These are phyloP conservation scores for Dianthus caryophyllus DNA, from an alignment of 148 eudicot genomes.

Conservation along the genomic window DNA sequence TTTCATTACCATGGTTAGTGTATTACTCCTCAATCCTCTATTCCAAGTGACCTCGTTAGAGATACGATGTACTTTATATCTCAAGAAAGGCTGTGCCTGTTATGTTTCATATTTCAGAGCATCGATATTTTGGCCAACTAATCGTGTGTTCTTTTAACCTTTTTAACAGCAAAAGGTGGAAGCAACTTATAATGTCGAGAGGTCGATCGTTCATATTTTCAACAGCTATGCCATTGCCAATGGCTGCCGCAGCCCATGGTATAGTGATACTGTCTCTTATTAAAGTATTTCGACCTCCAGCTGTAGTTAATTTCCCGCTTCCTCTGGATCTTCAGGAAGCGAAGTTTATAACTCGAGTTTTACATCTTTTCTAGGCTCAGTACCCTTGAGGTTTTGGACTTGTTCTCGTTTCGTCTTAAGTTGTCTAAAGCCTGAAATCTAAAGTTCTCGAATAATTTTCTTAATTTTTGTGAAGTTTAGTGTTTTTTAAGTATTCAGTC, in stretches of 20 bases:
- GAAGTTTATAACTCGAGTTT: not conserved
- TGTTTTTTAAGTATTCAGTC: no score
- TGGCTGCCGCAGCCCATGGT: constrained; percentile 94
- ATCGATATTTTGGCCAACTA: not conserved
- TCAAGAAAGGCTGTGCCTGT: not conserved
- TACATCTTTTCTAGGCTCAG: not conserved
- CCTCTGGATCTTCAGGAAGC: not conserved
- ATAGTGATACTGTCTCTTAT: constrained; percentile 14
- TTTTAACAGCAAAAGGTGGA: constrained; percentile 80
- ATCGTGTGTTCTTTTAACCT: no score
- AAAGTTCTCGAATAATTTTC: no score
- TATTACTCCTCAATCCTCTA: not conserved
- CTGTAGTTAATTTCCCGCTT: not conserved
- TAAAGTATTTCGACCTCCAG: not conserved
- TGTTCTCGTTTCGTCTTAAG: no score
- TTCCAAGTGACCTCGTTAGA: not conserved
- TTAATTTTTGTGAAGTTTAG: no score
- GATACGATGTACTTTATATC: constrained; percentile 8
- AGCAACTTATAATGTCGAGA: constrained; percentile 85
- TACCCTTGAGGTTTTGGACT: not conserved
- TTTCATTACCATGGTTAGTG: not conserved
- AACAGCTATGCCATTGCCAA: constrained; percentile 85
- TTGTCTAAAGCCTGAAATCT: no score
- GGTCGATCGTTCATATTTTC: constrained; percentile 98
- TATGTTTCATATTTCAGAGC: not conserved